Conservation (phyloP, 768 basidiomycete species). For the Trametes cingulata region DNA sequence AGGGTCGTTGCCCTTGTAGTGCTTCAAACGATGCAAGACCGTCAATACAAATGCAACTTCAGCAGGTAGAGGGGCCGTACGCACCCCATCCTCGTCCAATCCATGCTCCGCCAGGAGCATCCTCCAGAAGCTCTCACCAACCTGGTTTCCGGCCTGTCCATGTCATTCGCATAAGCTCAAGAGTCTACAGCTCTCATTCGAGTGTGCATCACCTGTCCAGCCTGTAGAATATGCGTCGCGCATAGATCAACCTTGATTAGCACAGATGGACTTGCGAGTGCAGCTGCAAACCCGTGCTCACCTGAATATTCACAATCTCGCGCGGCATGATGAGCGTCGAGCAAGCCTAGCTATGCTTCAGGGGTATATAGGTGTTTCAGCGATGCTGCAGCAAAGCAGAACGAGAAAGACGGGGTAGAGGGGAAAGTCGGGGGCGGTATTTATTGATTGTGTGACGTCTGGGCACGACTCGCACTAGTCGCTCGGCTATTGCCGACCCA, state of each 20-base stretch:
- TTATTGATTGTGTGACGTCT: slow-evolving; percentile 17
- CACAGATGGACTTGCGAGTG: neutral
- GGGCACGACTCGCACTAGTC: neutral
- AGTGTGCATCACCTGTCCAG: slow-evolving; percentile 65
- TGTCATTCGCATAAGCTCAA: neutral
- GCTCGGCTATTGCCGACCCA: neutral
- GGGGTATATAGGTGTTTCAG: neutral
- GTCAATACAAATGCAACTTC: neutral
- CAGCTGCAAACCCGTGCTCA: slow-evolving; percentile 27
- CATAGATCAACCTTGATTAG: neutral
- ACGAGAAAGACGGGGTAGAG: slow-evolving; percentile 6
- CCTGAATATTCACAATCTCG: slow-evolving; percentile 86
- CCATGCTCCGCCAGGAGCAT: slow-evolving; percentile 88
- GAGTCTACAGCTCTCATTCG: neutral
- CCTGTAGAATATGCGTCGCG: slow-evolving; percentile 44
- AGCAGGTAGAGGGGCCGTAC: neutral
- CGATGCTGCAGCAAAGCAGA: neutral
- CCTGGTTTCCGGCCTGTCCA: slow-evolving; percentile 63
- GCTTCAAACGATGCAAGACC: slow-evolving; percentile 39
- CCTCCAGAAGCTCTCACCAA: slow-evolving; percentile 88
- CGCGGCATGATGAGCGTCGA: slow-evolving; percentile 52
- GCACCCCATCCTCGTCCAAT: slow-evolving; percentile 67
- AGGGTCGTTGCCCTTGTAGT: slow-evolving; percentile 72
- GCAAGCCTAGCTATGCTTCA: neutral
- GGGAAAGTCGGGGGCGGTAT: neutral